Evolutionary conservation across 306 rosid genomes (phyloP), one percentile per base, ranked within the genome.

Genomic region (Trichosanthes truncata): DNA sequence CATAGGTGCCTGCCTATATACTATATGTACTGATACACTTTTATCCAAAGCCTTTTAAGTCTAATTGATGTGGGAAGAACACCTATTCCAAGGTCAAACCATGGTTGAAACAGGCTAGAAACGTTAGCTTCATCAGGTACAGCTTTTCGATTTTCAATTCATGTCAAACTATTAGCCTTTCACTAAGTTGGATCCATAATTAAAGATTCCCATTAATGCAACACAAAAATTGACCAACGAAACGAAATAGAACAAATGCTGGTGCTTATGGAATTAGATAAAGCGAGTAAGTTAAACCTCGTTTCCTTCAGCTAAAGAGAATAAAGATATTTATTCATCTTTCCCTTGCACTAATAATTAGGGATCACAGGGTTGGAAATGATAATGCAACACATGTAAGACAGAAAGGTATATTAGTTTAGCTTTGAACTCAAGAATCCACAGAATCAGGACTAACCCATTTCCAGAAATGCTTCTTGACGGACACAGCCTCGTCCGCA

Each of bases 381-480:
- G 40, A 33, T 4, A 6, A 31, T 63, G 21, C 4, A 63, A 63
- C 3, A 56, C 40, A 61, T 20, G 49, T 38, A 38, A 18, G 48
- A 60, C 45, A 65, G 20, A 18, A 65, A 66, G 6, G n/a, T 36
- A 33, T 20, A 35, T 20, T 4, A 7, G 46, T 40, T 36, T 20
- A 18, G 74, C 7, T 17, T 53, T 62, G 36, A 13, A 36, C 33
- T 89, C 86, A 93, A 55, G 83, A 78, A 29, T 86, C 6, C 13
- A 84, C 17, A 21, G 88, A 87, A 84, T 90, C 92, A 62, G 87
- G 36, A 84, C 88, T 87, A 86, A 95, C 93, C 99, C 99, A 95
- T 48, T 84, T 88, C 99, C 99, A 95, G 82, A 84, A 90, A 87
- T 95, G 99, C 88, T 87, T 95, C 91, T 87, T 95, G 3, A 91